Conservation (phyloP, 208 protist species). For the Angomonas deanei region DNA sequence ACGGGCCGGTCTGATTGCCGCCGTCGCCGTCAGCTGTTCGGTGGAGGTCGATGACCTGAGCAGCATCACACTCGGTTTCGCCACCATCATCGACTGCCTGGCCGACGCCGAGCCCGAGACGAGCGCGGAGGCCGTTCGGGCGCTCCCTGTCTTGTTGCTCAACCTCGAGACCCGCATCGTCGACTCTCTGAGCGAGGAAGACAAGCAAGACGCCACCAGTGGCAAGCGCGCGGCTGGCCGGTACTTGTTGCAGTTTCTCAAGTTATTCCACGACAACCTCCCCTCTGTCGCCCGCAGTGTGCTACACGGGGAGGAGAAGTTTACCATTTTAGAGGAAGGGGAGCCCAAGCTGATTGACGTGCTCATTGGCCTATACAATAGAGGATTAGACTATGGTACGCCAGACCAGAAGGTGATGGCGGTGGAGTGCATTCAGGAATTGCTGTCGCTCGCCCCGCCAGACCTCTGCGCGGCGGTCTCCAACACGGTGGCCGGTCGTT, state of each 20-base stretch:
- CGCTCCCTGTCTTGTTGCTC: constrained; percentile 55
- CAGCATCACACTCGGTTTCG: constrained; percentile 56
- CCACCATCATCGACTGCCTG: constrained; percentile 60
- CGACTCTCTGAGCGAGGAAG: constrained; percentile 58
- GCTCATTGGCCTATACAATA: constrained; percentile 84
- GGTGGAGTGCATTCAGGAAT: constrained; percentile 86
- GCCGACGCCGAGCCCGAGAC: constrained; percentile 47
- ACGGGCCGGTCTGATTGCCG: constrained; percentile 61
- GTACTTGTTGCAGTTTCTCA: constrained; percentile 80
- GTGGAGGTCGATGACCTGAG: constrained; percentile 62
- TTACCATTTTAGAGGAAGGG: constrained; percentile 66
- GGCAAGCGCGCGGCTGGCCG: constrained; percentile 74
- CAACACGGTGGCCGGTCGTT: constrained; percentile 84
- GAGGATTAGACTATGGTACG: constrained; percentile 85
- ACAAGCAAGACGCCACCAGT: constrained; percentile 66
- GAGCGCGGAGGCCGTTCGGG: constrained; percentile 39
- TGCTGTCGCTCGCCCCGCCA: constrained; percentile 74
- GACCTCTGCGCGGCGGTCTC: constrained; percentile 53
- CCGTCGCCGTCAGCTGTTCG: constrained; percentile 62
- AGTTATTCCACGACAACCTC: constrained; percentile 62
- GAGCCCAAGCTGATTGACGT: constrained; percentile 77
- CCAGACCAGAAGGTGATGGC: constrained; percentile 80
- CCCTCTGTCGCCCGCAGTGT: constrained; percentile 53
- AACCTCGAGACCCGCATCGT: constrained; percentile 63
- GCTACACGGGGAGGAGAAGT: constrained; percentile 45